Evolutionary conservation across 2,329 filamentous ascomycete species (phyloP), one percentile per base, ranked within the genome.

Genomic region (Pseudogymnoascus sp.): DNA sequence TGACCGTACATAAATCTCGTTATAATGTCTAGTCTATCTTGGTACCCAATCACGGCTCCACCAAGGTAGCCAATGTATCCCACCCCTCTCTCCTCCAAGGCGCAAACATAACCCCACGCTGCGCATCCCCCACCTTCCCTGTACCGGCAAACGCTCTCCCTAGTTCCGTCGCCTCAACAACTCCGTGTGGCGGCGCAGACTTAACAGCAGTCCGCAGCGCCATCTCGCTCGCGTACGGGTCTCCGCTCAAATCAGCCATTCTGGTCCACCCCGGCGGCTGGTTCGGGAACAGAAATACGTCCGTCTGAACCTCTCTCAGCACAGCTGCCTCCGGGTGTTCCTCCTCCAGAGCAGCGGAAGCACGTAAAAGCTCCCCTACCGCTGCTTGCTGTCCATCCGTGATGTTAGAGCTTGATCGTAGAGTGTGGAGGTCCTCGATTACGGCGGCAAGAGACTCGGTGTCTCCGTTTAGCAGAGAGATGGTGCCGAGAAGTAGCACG

Each of bases 381-480:
- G 84, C 82, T 2, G 82, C 80, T 64, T 89, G 86, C 60, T 95
- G 86, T 3, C 79, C 74, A 1, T 83, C 78, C 4, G 80, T 82
- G 2, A 92, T 79, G 58, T 80, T 80, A 60, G 88, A 83, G 60
- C 83, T 85, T 0, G 86, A 89, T 33, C 91, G 84, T 55, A 97
- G 80, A 2, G 77, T 79, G 55, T 91, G 82, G 9, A 99, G 81
- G 71, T 96, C 91, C 5, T 89, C 84, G 2, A 85, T 80, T 0
- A 96, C 92, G 0, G 92, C 92, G 62, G 91, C 89, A 7, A 93
- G 78, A 1, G 87, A 89, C 67, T 95, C 91, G 19, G 81, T 78
- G 70, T 97, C 92, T 14, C 85, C 81, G 64, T 96, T 91, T 0
- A 97, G 76, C 2, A 95, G 79, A 0, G 91, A 91, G 67, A 97